A percentile compares a stretch with the other conserved stretches of the same genome.
Conservation (phyloP, 1,284 basidiomycete genomes). For the Apiotrichum gamsii region DNA sequence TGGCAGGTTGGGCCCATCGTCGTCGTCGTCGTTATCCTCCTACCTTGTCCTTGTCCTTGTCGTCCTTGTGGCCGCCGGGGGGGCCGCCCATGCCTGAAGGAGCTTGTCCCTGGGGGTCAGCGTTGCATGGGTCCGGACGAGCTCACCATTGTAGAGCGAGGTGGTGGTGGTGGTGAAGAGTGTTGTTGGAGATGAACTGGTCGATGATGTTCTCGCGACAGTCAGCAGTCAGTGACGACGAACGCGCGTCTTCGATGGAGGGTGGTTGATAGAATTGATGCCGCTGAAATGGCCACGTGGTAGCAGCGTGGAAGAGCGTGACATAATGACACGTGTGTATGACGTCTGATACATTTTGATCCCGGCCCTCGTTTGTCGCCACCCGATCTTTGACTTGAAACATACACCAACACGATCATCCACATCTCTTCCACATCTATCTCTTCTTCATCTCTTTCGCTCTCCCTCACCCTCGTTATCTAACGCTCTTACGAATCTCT, state of each 20-base stretch:
- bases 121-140: fast-evolving
- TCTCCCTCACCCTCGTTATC: neutral
- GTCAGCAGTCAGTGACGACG: slow-evolving; percentile 6
- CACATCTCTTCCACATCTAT: neutral
- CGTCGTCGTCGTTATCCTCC: neutral
- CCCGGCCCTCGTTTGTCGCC: neutral
- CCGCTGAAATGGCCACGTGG: too few relatives aligned
- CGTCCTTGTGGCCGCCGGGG: slow-evolving; percentile 45
- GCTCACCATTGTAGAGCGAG: slow-evolving; percentile 14
- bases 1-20: neutral
- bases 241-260: too few relatives aligned
- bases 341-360: neutral
- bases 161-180: neutral
- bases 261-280: neutral
- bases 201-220: neutral
- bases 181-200: neutral
- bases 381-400: neutral
- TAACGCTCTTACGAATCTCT: too few relatives aligned
- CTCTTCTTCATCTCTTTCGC: neutral
- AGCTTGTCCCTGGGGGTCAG: slow-evolving; percentile 62
- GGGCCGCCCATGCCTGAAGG: slow-evolving; percentile 59
- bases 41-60: slow-evolving; percentile 60
- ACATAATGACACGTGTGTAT: neutral
- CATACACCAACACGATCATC: neutral
- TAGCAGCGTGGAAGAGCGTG: too few relatives aligned